These are phyloP conservation scores for Chaetomium globosum DNA, from an alignment of 2,329 filamentous ascomycete species.

Conservation along the genomic window DNA sequence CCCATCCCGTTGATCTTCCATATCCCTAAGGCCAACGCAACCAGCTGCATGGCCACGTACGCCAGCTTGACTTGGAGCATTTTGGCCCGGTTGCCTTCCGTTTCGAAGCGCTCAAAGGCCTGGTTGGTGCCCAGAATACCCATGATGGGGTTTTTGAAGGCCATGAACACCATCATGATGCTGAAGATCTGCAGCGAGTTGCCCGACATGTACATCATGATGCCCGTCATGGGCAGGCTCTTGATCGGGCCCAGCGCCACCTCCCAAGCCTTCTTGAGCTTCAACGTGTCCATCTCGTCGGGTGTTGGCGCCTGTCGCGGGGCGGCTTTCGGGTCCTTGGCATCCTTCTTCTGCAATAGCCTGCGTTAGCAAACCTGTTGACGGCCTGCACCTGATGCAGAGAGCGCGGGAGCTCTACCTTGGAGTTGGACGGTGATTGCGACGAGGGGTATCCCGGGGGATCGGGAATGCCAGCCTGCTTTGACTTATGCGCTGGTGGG, in stretches of 20 bases:
- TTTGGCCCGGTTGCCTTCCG: conserved; percentile 71
- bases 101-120: conserved; percentile 90
- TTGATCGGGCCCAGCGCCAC: conserved; percentile 92
- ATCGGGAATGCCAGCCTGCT: conserved; percentile 71
- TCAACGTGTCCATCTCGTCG: conserved; percentile 91
- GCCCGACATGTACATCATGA: conserved; percentile 99
- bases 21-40: conserved; percentile 80
- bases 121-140: conserved; percentile 80
- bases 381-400: conserved; percentile 8
- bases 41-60: conserved; percentile 83
- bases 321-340: conserved; percentile 53
- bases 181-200: conserved; percentile 98
- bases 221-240: conserved; percentile 93
- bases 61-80: conserved; percentile 83
- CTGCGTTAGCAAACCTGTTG: conserved; percentile 14
- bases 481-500: conserved; percentile 66
- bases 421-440: conserved; percentile 55
- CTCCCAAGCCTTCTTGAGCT: conserved; percentile 99
- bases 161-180: conserved; percentile 99
- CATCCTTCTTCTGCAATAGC: conserved; percentile 52
- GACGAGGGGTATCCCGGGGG: conserved; percentile 78
- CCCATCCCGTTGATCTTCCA: conserved; percentile 99
- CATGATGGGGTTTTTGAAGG: conserved; percentile 93
- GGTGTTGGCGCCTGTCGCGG: conserved; percentile 69
- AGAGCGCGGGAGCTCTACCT: conserved; percentile 49